Percentiles rank a stretch among this genome's conserved stretches.
Conservation (phyloP, 176 grass and related monocot genomes). For the Oryza nivara region DNA sequence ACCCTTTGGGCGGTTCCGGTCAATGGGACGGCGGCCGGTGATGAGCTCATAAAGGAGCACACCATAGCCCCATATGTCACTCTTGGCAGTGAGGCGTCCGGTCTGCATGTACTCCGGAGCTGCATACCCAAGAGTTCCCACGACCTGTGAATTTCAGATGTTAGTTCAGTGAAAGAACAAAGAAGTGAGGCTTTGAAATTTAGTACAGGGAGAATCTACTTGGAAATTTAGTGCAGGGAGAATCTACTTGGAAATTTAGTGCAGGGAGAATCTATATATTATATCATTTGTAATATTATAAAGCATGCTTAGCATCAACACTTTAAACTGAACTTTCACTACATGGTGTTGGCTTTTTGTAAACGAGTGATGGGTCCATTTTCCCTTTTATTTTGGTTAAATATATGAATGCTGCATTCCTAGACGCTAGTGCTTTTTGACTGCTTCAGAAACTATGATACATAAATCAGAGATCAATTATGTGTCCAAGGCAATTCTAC, state of each 20-base stretch:
- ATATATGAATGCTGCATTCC: not conserved
- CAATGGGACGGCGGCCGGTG: constrained; percentile 80
- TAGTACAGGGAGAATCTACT: not conserved
- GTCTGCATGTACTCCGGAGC: constrained; percentile 95
- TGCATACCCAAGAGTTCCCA: constrained; percentile 90
- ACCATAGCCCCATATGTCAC: constrained; percentile 91
- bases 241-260: not conserved
- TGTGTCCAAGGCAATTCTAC: not conserved
- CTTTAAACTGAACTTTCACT: constrained; percentile 15
- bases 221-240: not conserved
- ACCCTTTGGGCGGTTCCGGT: constrained; percentile 78
- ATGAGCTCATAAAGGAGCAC: constrained; percentile 98
- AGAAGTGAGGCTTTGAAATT: not conserved
- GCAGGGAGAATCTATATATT: not conserved
- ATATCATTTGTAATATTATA: not conserved
- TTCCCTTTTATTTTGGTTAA: not conserved
- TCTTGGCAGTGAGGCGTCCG: constrained; percentile 83
- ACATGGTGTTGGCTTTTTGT: not conserved
- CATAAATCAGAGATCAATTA: not conserved
- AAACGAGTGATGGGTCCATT: not conserved
- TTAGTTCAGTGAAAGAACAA: constrained; percentile 19
- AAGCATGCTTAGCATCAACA: not conserved
- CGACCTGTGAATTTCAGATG: constrained; percentile 52
- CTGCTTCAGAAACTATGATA: constrained; percentile 27
- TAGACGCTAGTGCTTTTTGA: constrained; percentile 14